Percentiles rank a stretch among this genome's conserved stretches.
phyloP scores from a whole-genome alignment of 352 stramenopile genomes.

The Globisporangium echinulatum region DNA sequence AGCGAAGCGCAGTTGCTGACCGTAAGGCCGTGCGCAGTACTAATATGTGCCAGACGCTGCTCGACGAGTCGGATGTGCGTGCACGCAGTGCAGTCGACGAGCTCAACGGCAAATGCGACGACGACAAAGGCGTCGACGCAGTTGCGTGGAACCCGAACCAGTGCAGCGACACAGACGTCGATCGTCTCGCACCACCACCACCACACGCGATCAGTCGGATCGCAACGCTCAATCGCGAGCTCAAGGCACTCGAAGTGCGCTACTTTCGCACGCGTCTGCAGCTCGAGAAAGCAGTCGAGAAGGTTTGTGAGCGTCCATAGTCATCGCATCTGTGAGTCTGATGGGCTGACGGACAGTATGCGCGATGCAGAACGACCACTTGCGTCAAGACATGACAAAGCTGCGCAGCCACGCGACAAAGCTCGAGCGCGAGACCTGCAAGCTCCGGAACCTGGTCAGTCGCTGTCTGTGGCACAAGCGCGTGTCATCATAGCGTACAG shows the following conservation, averaged over 20 bases:
- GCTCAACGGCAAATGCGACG: background rate
- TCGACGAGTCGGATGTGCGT: background rate
- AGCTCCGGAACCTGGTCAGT: conserved; percentile 51
- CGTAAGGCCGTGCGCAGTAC: too few relatives aligned
- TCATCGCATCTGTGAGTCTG: background rate
- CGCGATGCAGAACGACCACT: conserved; percentile 35
- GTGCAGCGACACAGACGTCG: conserved; percentile 19
- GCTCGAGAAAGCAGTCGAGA: conserved; percentile 61
- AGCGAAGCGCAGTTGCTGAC: background rate
- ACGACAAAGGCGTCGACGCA: conserved; percentile 4
- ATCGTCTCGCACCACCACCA: conserved; percentile 17
- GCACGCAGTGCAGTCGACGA: background rate
- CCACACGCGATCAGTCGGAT: conserved; percentile 47
- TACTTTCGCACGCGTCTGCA: conserved; percentile 73
- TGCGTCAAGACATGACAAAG: conserved; percentile 50
- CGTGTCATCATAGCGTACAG: too few relatives aligned
- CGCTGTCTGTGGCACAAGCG: background rate
- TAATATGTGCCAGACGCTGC: background rate
- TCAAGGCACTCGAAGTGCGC: conserved; percentile 65
- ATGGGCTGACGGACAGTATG: background rate
- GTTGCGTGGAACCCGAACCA: conserved; percentile 12
- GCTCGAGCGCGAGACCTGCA: conserved; percentile 51
- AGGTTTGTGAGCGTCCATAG: conserved; percentile 20
- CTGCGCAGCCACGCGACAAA: conserved; percentile 25
- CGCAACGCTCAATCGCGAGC: conserved; percentile 53